Evolutionary conservation across 768 basidiomycete genomes (phyloP).

Genomic region (Clavaria fumosa): DNA sequence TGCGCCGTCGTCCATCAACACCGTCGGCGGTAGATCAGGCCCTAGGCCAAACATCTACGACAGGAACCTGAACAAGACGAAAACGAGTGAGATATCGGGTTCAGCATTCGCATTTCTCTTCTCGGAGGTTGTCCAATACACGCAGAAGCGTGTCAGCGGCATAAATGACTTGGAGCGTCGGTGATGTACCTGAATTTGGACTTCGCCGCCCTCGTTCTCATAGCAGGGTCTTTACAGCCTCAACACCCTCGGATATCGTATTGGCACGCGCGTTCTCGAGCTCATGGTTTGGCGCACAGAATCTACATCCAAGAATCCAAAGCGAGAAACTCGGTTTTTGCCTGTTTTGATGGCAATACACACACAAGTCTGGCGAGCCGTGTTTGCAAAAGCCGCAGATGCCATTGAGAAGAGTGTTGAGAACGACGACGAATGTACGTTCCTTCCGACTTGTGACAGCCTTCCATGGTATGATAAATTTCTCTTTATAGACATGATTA

Average conservation of each 20-base stretch:
- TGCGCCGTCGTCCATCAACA: constrained; percentile 32
- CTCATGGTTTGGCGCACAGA: constrained; percentile 72
- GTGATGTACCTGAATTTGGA: constrained; percentile 29
- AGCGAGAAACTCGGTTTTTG: constrained; percentile 81
- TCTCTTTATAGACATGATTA: constrained; percentile 70
- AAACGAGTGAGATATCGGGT: constrained; percentile 67
- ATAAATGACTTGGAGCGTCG: constrained; percentile 91
- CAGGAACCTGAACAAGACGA: constrained; percentile 75
- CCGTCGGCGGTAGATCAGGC: constrained; percentile 25
- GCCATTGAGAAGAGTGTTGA: constrained; percentile 93
- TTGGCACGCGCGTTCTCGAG: constrained; percentile 77
- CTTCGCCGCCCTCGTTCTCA: not conserved
- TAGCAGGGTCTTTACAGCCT: constrained; percentile 32
- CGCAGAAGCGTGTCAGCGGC: constrained; percentile 86
- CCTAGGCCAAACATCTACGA: constrained; percentile 76
- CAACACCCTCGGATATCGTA: constrained; percentile 85
- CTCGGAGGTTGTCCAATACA: constrained; percentile 89
- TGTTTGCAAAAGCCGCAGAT: constrained; percentile 89
- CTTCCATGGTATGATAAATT: constrained; percentile 1
- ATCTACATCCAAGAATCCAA: constrained; percentile 72
- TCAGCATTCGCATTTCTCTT: constrained; percentile 84
- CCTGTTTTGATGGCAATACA: constrained; percentile 90
- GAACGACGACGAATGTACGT: constrained; percentile 87
- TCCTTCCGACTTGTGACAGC: not conserved
- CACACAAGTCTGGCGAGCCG: constrained; percentile 87